Base-by-base conservation (phyloP, 345 rosid genomes). In the Heritiera fomes region DNA sequence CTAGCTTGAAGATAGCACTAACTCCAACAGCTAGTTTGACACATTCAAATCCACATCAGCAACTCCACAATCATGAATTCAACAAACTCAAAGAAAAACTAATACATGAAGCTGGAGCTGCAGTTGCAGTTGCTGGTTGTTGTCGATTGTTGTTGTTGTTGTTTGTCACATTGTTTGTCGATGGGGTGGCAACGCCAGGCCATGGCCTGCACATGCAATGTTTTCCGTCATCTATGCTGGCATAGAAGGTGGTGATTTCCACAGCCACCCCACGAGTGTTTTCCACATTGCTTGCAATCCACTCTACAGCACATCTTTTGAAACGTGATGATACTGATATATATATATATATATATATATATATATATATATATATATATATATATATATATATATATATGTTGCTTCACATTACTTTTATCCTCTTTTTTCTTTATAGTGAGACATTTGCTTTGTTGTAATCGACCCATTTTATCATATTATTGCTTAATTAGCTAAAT, bases 201-300 rank as follows among this genome's bases (percentile, higher is more conserved):
- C 94, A 90, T 6, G 92, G 59, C 64, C 76, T 80, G 89, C 91
- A 84, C 81, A 77, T 73, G 87, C 92, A 91, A 79, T 77, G 92
- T 63, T 82, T 84, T 11, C 89, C 91, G 32, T 70, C 46, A 17
- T 89, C 90, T 7, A 90, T 90, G 82, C 82, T 79, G 2, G 81
- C 74, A 47, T 87, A 82, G 18, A 89, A 43, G 23, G 82, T 12
- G 65, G 75, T 91, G 92, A 4, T 75, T 73, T 7, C 94, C 90
- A 6, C 92, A 89, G 1, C 94, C 94, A 0, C 80, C 83, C 91
- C 91, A 86, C 0, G 86, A 23, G 32, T 77, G 61, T 49, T 82
- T 87, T 32, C 83, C 84, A 28, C 92, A 89, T 74, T 79, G 73
- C 80, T 80, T 83, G 88, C 91, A 87, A 55, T 78, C 75, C 43